phyloP scores from a whole-genome alignment of 2,329 filamentous ascomycete species.

The Exophiala alcalophila region DNA sequence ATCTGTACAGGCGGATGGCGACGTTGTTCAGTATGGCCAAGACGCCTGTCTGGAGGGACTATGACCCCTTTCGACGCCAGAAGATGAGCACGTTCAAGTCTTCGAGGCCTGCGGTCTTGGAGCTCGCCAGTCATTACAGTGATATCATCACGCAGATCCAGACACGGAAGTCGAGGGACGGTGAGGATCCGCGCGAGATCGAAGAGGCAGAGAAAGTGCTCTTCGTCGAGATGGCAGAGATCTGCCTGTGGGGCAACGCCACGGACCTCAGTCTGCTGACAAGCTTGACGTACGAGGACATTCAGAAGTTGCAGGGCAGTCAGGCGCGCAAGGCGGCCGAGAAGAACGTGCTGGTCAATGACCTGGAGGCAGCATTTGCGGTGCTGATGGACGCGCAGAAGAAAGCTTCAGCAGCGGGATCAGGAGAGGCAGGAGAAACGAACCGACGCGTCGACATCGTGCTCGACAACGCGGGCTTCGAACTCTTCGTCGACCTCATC shows the following conservation, averaged over 20 bases:
- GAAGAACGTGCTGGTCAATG: slow-evolving; percentile 88
- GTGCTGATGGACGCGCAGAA: slow-evolving; percentile 65
- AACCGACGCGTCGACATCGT: slow-evolving; percentile 87
- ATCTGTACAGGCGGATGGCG: slow-evolving; percentile 79
- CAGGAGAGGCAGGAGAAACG: slow-evolving; percentile 54
- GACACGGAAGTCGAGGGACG: slow-evolving; percentile 34
- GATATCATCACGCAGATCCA: slow-evolving; percentile 29
- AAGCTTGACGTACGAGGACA: slow-evolving; percentile 60
- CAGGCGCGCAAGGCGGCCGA: slow-evolving; percentile 82
- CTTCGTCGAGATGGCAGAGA: slow-evolving; percentile 36
- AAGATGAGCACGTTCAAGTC: slow-evolving; percentile 33
- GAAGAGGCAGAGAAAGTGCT: slow-evolving; percentile 35
- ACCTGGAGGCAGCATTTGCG: slow-evolving; percentile 70
- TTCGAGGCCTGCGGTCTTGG: slow-evolving; percentile 31
- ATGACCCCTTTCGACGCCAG: slow-evolving; percentile 44
- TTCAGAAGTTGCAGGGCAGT: slow-evolving; percentile 91
- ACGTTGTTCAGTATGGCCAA: slow-evolving; percentile 65
- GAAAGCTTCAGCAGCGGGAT: no score
- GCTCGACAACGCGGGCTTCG: slow-evolving; percentile 95
- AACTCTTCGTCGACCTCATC: slow-evolving; percentile 92
- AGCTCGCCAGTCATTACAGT: slow-evolving; percentile 30
- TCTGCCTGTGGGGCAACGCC: slow-evolving; percentile 38
- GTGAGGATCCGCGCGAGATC: slow-evolving; percentile 44
- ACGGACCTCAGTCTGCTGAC: slow-evolving; percentile 35
- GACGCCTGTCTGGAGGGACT: slow-evolving; percentile 79